A percentile compares a stretch with the other conserved stretches of the same genome.
phyloP scores from a whole-genome alignment of 208 protist species.

The Acanthamoeba sp. region DNA sequence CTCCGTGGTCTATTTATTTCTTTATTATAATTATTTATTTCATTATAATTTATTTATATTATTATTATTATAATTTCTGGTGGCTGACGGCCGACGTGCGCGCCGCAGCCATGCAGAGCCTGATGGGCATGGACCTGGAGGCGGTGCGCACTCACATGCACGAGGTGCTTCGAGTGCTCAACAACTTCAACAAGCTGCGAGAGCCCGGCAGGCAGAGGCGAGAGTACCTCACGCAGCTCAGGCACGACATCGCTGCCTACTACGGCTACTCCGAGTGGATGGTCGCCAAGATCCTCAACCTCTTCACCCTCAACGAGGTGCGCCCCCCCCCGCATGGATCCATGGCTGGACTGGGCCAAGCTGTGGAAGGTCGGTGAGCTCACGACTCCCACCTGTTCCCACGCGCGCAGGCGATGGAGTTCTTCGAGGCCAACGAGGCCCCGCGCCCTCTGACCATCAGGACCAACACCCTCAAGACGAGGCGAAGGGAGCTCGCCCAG shows the following conservation, averaged over 20 bases:
- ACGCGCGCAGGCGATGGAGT: conserved; percentile 90
- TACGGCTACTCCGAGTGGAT: conserved; percentile 98
- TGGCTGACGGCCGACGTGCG: background rate
- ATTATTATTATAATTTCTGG: no score
- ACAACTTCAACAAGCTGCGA: conserved; percentile 90
- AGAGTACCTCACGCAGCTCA: conserved; percentile 96
- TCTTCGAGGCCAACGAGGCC: conserved; percentile 98
- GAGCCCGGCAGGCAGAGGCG: conserved; percentile 90
- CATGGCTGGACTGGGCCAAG: no score
- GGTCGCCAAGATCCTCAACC: conserved; percentile 94
- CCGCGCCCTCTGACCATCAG: conserved; percentile 98
- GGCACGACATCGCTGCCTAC: conserved; percentile 93
- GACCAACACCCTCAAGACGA: conserved; percentile 98
- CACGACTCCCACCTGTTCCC: background rate
- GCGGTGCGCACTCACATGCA: conserved; percentile 92
- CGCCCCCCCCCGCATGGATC: no score
- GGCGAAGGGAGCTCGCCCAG: conserved; percentile 96
- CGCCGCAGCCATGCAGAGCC: background rate
- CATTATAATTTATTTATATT: no score
- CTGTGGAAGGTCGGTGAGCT: no score
- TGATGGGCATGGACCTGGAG: conserved; percentile 80
- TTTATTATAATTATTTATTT: no score
- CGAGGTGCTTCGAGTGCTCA: conserved; percentile 94
- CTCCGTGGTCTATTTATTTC: background rate
- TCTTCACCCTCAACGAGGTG: conserved; percentile 95